phyloP scores from a whole-genome alignment of 2,329 filamentous ascomycete species.

The Tolypocladium album region DNA sequence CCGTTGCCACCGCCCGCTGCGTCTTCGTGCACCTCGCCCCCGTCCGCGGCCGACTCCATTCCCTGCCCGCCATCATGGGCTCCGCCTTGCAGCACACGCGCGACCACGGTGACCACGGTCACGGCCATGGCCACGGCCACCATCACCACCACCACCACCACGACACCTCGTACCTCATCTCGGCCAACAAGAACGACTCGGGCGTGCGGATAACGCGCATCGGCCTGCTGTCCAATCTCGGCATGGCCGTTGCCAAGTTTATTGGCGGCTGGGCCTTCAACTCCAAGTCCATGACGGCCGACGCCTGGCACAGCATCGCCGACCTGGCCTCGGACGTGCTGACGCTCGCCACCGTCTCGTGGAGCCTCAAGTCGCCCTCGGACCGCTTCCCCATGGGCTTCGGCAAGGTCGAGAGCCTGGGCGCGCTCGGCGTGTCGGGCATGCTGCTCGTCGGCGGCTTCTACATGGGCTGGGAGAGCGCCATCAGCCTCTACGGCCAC shows the following conservation, averaged over 20 bases:
- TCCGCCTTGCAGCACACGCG: conserved; percentile 20
- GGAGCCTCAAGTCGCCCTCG: conserved; percentile 78
- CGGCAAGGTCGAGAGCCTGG: conserved; percentile 95
- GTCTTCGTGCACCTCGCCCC: conserved; percentile 10
- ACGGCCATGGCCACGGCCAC: conserved; percentile 42
- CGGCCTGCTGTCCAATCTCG: conserved; percentile 66
- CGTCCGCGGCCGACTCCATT: conserved; percentile 10
- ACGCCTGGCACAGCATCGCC: conserved; percentile 90
- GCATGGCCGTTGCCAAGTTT: conserved; percentile 90
- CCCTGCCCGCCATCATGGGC: conserved; percentile 15
- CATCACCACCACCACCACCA: conserved; percentile 81
- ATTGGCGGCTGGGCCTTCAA: conserved; percentile 90
- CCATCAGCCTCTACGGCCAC: conserved; percentile 56
- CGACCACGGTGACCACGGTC: conserved; percentile 17
- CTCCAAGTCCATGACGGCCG: conserved; percentile 84
- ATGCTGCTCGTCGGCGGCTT: conserved; percentile 82
- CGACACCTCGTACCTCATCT: conserved; percentile 78
- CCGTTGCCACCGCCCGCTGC: conserved; percentile 2
- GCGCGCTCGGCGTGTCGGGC: conserved; percentile 84
- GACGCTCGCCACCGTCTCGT: conserved; percentile 88
- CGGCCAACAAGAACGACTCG: conserved; percentile 64
- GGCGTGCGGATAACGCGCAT: conserved; percentile 53
- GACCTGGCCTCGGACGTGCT: conserved; percentile 92
- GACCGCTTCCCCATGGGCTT: conserved; percentile 81
- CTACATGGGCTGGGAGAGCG: conserved; percentile 79